Conservation (phyloP, 2,329 filamentous ascomycete species). For the Venturia aucupariae region DNA sequence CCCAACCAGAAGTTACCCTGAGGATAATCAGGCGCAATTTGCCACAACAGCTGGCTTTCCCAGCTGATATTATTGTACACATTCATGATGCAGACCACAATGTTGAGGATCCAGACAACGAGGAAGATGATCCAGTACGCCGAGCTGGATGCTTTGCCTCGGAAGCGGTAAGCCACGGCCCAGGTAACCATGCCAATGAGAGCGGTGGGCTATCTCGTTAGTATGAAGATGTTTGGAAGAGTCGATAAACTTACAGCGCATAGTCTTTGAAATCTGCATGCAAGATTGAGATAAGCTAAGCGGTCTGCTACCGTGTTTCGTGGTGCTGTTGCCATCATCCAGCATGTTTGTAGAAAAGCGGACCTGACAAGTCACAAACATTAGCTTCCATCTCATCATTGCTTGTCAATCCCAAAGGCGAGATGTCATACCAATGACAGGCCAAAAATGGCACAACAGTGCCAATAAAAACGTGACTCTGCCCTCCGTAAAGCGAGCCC, state of each 20-base stretch:
- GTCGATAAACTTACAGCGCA: neutral
- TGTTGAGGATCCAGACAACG: neutral
- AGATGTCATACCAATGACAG: neutral
- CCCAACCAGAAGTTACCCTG: constrained; percentile 3
- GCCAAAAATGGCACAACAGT: neutral
- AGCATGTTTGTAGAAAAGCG: constrained; percentile 6
- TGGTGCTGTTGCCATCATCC: constrained; percentile 6
- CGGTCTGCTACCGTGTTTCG: constrained; percentile 2
- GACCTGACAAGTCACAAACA: neutral
- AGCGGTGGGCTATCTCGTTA: neutral
- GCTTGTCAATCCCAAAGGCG: neutral
- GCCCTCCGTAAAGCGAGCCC: neutral
- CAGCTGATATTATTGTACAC: constrained; percentile 3
- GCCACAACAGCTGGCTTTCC: neutral
- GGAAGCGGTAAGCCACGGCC: constrained; percentile 5
- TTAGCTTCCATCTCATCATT: neutral
- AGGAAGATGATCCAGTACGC: constrained; percentile 3
- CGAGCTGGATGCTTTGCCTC: constrained; percentile 2
- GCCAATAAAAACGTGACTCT: constrained; percentile 2
- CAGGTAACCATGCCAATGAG: constrained; percentile 1
- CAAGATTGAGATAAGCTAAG: neutral
- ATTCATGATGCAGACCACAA: constrained; percentile 4
- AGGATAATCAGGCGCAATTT: neutral
- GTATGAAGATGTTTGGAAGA: neutral
- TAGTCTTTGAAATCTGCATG: neutral